phyloP scores from a whole-genome alignment of 768 basidiomycete species.

The Sarcodon aspratus region DNA sequence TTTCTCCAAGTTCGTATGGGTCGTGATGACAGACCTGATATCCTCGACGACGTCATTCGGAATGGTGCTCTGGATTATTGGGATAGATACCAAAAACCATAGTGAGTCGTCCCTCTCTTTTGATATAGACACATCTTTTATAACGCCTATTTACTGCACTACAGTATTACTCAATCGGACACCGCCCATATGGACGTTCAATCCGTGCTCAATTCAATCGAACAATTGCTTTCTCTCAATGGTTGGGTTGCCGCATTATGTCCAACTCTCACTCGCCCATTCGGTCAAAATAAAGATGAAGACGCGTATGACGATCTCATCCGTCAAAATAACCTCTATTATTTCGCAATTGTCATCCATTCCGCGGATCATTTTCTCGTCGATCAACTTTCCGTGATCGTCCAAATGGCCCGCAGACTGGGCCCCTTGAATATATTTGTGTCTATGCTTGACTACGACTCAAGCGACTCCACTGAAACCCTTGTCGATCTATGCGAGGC shows the following conservation, averaged over 20 bases:
- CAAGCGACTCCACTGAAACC: constrained; percentile 90
- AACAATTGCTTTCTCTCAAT: constrained; percentile 89
- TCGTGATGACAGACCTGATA: constrained; percentile 72
- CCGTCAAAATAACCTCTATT: constrained; percentile 78
- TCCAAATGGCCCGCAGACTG: constrained; percentile 86
- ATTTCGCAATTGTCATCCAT: constrained; percentile 89
- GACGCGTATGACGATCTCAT: constrained; percentile 86
- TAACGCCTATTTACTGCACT: not conserved
- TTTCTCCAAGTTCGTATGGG: constrained; percentile 87
- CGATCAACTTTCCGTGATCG: constrained; percentile 95
- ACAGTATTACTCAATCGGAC: constrained; percentile 68
- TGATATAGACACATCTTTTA: not conserved
- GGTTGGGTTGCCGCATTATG: constrained; percentile 98
- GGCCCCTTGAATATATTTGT: constrained; percentile 90
- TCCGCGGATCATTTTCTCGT: constrained; percentile 98
- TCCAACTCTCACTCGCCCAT: constrained; percentile 88
- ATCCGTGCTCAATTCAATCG: constrained; percentile 79
- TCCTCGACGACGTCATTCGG: constrained; percentile 63
- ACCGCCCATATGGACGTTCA: constrained; percentile 88
- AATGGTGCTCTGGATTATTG: constrained; percentile 84
- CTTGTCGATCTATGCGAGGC: constrained; percentile 92
- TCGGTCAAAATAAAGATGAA: constrained; percentile 81
- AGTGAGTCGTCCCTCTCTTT: constrained; percentile 37
- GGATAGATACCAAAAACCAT: constrained; percentile 86
- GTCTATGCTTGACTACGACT: constrained; percentile 96